Conservation (phyloP, 257 asterid genomes). For the Lavandula angustifolia region DNA sequence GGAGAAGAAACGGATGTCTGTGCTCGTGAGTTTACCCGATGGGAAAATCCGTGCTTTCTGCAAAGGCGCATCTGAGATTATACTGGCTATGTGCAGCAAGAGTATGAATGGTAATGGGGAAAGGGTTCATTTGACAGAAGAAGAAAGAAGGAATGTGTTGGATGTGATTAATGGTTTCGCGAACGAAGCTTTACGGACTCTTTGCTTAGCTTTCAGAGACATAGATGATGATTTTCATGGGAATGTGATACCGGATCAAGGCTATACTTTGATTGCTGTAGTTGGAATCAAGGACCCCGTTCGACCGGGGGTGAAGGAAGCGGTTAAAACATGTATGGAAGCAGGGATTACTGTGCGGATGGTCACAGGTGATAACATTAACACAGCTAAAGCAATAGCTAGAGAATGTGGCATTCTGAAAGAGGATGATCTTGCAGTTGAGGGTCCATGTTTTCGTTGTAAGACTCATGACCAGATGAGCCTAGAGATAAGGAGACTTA, state of each 20-base stretch:
- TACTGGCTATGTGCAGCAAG: slow-evolving; percentile 65
- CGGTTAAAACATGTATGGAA: slow-evolving; percentile 72
- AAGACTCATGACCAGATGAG: slow-evolving; percentile 65
- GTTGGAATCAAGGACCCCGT: slow-evolving; percentile 96
- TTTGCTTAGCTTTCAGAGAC: slow-evolving; percentile 82
- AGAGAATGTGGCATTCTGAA: slow-evolving; percentile 88
- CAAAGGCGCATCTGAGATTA: slow-evolving; percentile 96
- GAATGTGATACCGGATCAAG: slow-evolving; percentile 58
- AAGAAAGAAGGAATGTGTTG: slow-evolving; percentile 40
- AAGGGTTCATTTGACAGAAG: slow-evolving; percentile 57
- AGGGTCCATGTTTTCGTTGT: slow-evolving; percentile 74
- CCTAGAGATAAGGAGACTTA: slow-evolving; percentile 60
- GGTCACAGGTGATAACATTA: slow-evolving; percentile 93
- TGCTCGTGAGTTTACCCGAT: slow-evolving; percentile 65
- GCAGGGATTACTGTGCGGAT: slow-evolving; percentile 90
- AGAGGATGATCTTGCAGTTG: slow-evolving; percentile 62
- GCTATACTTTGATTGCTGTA: slow-evolving; percentile 76
- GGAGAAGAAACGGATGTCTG: slow-evolving; percentile 87
- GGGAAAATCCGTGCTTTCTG: slow-evolving; percentile 74
- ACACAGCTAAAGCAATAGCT: slow-evolving; percentile 94
- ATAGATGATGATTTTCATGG: slow-evolving; percentile 43
- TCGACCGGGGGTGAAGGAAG: slow-evolving; percentile 89
- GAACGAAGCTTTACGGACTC: slow-evolving; percentile 78
- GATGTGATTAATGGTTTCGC: slow-evolving; percentile 69
- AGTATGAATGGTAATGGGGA: slow-evolving; percentile 59